phyloP scores from a whole-genome alignment of 2,329 filamentous ascomycete genomes.

The Atkinsonella texensis region DNA sequence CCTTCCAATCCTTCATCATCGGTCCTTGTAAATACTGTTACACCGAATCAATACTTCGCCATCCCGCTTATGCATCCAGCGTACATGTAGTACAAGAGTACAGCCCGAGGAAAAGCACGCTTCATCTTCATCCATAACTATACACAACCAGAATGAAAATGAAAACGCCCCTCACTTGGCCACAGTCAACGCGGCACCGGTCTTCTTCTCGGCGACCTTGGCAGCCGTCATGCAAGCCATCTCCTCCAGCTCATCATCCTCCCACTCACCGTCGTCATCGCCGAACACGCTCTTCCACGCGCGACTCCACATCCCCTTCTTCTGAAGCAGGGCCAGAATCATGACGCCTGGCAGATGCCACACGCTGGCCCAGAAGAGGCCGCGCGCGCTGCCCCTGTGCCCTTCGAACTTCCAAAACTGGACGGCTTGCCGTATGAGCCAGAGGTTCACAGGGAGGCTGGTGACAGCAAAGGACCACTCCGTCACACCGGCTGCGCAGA shows the following conservation, averaged over 20 bases:
- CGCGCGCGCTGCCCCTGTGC: conserved; percentile 65
- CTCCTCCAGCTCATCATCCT: conserved; percentile 41
- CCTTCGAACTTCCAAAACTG: conserved; percentile 72
- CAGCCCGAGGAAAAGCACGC: too few species aligned
- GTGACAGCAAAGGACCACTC: conserved; percentile 76
- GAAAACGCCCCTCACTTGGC: neutral
- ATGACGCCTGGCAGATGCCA: conserved; percentile 89
- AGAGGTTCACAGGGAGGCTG: conserved; percentile 71
- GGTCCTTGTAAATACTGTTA: too few species aligned
- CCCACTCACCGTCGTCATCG: conserved; percentile 42
- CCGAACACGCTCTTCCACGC: conserved; percentile 62
- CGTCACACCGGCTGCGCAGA: conserved; percentile 71
- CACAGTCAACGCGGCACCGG: neutral
- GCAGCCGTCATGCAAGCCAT: conserved; percentile 24
- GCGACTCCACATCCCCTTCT: conserved; percentile 82
- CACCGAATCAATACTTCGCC: too few species aligned
- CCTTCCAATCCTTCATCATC: too few species aligned
- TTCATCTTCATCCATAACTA: too few species aligned
- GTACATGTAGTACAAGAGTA: too few species aligned
- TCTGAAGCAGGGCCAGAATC: conserved; percentile 81
- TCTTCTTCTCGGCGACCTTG: conserved; percentile 11
- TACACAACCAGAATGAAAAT: too few species aligned
- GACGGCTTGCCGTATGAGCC: conserved; percentile 71
- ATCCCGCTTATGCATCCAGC: too few species aligned
- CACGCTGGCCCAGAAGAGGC: conserved; percentile 92